Evolutionary conservation across 2,329 filamentous ascomycete species (phyloP), one percentile per base, ranked within the genome.

Genomic region (Stemphylium lycopersici): DNA sequence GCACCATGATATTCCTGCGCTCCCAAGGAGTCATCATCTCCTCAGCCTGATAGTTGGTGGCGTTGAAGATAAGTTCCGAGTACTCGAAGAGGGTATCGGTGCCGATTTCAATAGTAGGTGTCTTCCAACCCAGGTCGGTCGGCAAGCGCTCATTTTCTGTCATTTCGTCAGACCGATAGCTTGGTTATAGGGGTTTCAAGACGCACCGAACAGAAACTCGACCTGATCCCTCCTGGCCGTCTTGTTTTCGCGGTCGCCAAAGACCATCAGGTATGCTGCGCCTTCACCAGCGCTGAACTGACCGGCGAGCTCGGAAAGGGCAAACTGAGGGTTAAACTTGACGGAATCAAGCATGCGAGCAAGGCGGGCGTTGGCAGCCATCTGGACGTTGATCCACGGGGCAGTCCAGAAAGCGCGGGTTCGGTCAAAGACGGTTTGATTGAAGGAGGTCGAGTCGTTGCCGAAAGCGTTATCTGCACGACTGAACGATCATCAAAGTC

Each of bases 391-490:
- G 20, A 54, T 49, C 2, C 22, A 3, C 0, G 48, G 38, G 0
- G 32, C 39, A 3, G 51, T 54, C 39, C 39, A 54, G 33, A 43
- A 83, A 3, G 62, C 53, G 33, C 59, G 71, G 0, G 78, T 79
- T 53, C 78, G 67, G 37, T 78, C 76, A 64, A 83, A 84, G 60
- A 83, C 64, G 6, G 75, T 78, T 29, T 76, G 66, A 68, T 84
- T 82, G 74, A 84, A 51, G 8, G 47, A 46, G 32, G 39, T 20
- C 3, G 39, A 46, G 15, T 54, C 51, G 18, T 24, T 29, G 3
- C 6, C n/a, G 2, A 49, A 32, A 33, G 13, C 20, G 12, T 54
- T 43, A 33, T 54, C 51, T 0, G 31, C 20, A 13, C 45, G 51
- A 7, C 51, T 52, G 10, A 4, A 16, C 2, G 0, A 12, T 3